Conservation (phyloP, 2,329 filamentous ascomycete genomes). For the Eutypa lata region DNA sequence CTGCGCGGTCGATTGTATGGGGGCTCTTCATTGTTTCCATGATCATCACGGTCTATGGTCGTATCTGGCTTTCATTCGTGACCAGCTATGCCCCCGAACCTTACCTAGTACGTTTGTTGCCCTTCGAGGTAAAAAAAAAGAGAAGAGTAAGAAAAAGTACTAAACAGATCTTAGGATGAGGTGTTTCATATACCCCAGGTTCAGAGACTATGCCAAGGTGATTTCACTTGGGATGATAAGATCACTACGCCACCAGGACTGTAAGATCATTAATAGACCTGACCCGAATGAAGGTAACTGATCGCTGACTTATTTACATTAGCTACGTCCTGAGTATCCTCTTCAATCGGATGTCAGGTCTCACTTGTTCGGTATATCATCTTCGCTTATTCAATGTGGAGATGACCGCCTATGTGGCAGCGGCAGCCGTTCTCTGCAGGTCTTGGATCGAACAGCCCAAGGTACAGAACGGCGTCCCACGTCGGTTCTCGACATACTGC, state of each 20-base stretch:
- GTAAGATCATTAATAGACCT: slow-evolving; percentile 39
- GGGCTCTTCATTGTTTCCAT: background rate
- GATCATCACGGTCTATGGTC: slow-evolving; percentile 17
- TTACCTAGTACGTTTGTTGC: slow-evolving; percentile 44
- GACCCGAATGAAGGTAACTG: slow-evolving; percentile 12
- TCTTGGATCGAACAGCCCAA: slow-evolving; percentile 34
- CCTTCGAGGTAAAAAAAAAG: background rate
- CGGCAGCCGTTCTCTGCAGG: slow-evolving; percentile 50
- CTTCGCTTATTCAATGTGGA: slow-evolving; percentile 50
- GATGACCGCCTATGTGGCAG: slow-evolving; percentile 38
- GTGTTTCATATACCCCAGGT: slow-evolving; percentile 89
- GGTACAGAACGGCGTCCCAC: slow-evolving; percentile 6
- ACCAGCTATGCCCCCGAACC: slow-evolving; percentile 45
- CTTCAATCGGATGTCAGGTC: slow-evolving; percentile 29
- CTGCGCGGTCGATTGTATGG: background rate
- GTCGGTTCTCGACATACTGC: slow-evolving; percentile 36
- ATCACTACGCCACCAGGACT: slow-evolving; percentile 94
- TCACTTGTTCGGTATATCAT: slow-evolving; percentile 36
- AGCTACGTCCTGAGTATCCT: slow-evolving; percentile 39
- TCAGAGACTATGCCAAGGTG: slow-evolving; percentile 76
- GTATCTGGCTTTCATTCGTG: slow-evolving; percentile 38
- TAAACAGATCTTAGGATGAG: slow-evolving; percentile 61
- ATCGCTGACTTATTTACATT: slow-evolving; percentile 11
- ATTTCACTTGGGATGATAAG: slow-evolving; percentile 86
- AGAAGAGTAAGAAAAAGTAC: background rate